Evolutionary conservation across 305 asterid genomes (phyloP), one percentile per base, ranked within the genome.

Genomic region (Rubia occidens): DNA sequence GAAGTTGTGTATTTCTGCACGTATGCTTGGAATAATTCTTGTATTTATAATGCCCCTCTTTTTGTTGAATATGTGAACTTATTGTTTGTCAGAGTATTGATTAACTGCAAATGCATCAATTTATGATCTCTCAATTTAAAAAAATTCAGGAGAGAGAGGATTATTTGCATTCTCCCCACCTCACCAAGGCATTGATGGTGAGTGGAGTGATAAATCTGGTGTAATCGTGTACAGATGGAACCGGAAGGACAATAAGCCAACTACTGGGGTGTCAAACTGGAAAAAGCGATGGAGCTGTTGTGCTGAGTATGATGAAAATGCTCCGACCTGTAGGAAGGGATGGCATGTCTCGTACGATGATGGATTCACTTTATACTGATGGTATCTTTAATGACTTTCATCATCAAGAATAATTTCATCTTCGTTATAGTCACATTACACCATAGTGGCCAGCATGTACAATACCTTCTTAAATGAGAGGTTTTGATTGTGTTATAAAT

Each of bases 201-300:
- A 83, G 73, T 85, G 85, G 88, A 84, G 85, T 14, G 89, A 87
- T 73, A 45, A 59, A 47, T 84, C 87, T 4, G 87, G 90, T 0
- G 88, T 84, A 2, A 87, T 82, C 53, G 86, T 87, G 18, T 85
- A 87, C 84, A 85, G 78, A 78, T 84, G 95, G 95, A 87, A 85
- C 45, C 86, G 81, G 66, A 88, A 79, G 77, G 82, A 83, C 10
- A 75, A 84, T 47, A 76, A 87, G 60, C 87, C 89, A 7, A 82
- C 81, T 78, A 76, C 95, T 0, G 89, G 89, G 61, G 67, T 69
- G 32, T 24, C 67, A 2, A 86, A 88, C 77, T 88, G 91, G 94
- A 84, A 87, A 79, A 82, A 64, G 82, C 69, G 86, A 74, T 85
- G 89, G 91, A 88, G 91, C 73, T 86, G 93, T 58, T 86, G 93